Conservation (phyloP, 805 yeast genomes). For the Hanseniaspora lachancei region DNA sequence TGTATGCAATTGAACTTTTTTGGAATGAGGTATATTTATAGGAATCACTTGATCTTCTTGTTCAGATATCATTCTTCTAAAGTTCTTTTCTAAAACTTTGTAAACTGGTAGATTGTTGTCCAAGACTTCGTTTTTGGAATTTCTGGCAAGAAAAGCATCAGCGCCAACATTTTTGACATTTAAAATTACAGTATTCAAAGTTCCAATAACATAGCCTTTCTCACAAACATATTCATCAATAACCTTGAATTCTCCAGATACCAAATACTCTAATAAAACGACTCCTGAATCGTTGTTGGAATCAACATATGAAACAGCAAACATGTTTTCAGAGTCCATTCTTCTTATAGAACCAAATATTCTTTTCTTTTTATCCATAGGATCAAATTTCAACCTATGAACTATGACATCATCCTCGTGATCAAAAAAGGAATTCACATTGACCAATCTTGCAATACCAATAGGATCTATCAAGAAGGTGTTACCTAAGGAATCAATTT, state of each 20-base stretch:
- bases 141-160: slow-evolving; percentile 11
- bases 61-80: slow-evolving; percentile 5
- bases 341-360: slow-evolving; percentile 1
- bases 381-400: slow-evolving; percentile 1
- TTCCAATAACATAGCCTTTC: slow-evolving; percentile 3
- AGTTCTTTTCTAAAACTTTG: slow-evolving; percentile 4
- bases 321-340: slow-evolving; percentile 5
- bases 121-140: background rate
- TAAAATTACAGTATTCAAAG: slow-evolving; percentile 3
- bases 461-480: slow-evolving; percentile 11
- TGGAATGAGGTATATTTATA: slow-evolving; percentile 4
- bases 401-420: slow-evolving; percentile 2
- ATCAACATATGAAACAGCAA: slow-evolving; percentile 9
- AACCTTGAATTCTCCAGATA: slow-evolving; percentile 6
- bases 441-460: slow-evolving; percentile 11
- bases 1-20: slow-evolving; percentile 2
- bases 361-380: slow-evolving; percentile 5
- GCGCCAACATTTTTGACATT: slow-evolving; percentile 11
- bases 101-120: background rate
- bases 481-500: slow-evolving; percentile 10
- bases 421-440: slow-evolving; percentile 4
- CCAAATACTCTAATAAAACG: background rate
- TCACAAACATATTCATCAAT: slow-evolving; percentile 5
- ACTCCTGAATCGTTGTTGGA: background rate
- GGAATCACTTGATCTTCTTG: slow-evolving; percentile 13